Evolutionary conservation across 345 rosid genomes (phyloP).

Genomic region (Nasturtium officinale): DNA sequence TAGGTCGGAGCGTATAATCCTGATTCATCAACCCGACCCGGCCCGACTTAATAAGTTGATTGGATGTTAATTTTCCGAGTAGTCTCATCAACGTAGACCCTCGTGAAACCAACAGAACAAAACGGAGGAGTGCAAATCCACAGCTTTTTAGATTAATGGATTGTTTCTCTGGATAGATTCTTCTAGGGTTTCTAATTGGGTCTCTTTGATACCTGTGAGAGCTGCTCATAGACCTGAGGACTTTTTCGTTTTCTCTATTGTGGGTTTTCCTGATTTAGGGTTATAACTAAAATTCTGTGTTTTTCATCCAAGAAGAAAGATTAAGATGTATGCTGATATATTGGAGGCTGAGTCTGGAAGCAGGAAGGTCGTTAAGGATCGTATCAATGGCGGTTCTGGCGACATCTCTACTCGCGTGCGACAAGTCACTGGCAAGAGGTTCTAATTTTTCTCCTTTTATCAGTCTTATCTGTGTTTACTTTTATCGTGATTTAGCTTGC

Average conservation of each 20-base stretch:
- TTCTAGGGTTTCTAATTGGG: slow-evolving; percentile 32
- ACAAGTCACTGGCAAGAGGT: slow-evolving; percentile 86
- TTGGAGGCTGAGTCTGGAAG: slow-evolving; percentile 75
- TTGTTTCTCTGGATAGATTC: slow-evolving; percentile 20
- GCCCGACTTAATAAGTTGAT: slow-evolving; percentile 22
- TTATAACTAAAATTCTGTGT: slow-evolving; percentile 18
- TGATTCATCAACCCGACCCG: slow-evolving; percentile 20
- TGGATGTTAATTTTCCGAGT: slow-evolving; percentile 1
- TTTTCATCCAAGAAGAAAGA: background rate
- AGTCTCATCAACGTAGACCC: slow-evolving; percentile 19
- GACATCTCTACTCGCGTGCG: slow-evolving; percentile 57
- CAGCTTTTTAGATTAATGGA: slow-evolving; percentile 3
- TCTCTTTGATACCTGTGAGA: slow-evolving; percentile 8
- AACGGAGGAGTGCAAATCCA: slow-evolving; percentile 14
- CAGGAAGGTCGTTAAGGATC: slow-evolving; percentile 67
- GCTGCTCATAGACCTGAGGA: background rate
- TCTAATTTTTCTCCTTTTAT: slow-evolving; percentile 1
- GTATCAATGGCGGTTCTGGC: slow-evolving; percentile 66
- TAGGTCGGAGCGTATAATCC: background rate
- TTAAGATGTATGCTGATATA: slow-evolving; percentile 89
- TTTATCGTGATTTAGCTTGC: background rate
- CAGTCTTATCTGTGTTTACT: background rate
- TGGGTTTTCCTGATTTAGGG: slow-evolving; percentile 39
- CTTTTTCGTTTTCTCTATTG: slow-evolving; percentile 1
- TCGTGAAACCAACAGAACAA: slow-evolving; percentile 19